A percentile compares a stretch with the other conserved stretches of the same genome.
Conservation (phyloP, 257 asterid genomes). For the Sherardia arvensis region DNA sequence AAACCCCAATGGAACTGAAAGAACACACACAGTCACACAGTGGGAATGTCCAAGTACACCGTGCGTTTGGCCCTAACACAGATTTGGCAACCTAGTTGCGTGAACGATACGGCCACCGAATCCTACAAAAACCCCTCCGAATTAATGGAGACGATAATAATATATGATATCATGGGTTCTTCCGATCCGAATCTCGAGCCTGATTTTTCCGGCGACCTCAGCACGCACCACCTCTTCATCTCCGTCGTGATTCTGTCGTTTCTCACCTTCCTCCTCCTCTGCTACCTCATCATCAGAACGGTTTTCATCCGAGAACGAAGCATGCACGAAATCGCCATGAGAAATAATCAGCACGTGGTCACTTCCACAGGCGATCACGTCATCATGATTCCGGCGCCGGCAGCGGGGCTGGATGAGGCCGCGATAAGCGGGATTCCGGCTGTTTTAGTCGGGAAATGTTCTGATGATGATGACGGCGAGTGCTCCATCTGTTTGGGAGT, state of each 20-base stretch:
- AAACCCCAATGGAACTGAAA: neutral
- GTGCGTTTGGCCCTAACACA: neutral
- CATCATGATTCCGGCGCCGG: neutral
- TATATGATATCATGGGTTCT: neutral
- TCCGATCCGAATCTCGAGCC: neutral
- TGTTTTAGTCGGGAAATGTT: neutral
- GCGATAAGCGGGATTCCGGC: neutral
- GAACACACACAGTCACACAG: neutral
- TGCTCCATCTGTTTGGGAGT: conserved; percentile 2
- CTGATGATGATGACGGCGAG: neutral
- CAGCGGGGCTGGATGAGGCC: neutral
- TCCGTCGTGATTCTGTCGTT: neutral
- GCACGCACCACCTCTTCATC: neutral
- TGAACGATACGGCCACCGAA: neutral
- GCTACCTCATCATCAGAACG: neutral
- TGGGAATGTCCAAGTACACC: neutral
- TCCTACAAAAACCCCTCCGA: neutral
- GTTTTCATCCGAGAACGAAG: neutral
- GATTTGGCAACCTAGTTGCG: neutral
- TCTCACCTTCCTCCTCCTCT: neutral
- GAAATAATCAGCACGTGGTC: too few species aligned
- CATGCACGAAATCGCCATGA: neutral
- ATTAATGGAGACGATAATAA: neutral
- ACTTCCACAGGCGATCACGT: neutral
- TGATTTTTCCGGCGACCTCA: neutral